Conservation (phyloP, 495 filamentous ascomycete species). For the Neurospora sp. region DNA sequence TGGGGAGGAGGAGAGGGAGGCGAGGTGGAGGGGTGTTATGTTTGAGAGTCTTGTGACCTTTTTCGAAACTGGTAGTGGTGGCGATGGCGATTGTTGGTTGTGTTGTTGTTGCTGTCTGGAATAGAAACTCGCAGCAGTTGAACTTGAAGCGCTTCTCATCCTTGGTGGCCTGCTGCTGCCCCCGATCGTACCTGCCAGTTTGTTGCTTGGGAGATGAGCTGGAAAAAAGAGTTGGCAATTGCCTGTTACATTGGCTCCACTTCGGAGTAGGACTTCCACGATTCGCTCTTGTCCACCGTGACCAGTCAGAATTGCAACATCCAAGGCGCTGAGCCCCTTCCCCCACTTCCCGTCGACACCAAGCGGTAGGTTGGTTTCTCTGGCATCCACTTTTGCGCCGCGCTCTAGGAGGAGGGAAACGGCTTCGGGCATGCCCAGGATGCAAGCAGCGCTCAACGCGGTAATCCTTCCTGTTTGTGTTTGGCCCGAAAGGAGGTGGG, state of each 20-base stretch:
- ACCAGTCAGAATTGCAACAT: conserved; percentile 10
- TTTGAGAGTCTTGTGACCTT: background rate
- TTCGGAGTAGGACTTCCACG: conserved; percentile 5
- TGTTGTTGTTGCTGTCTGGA: background rate
- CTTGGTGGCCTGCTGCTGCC: background rate
- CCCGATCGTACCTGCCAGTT: background rate
- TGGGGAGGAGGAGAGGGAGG: background rate
- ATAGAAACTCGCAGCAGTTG: background rate
- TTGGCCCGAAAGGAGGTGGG: background rate
- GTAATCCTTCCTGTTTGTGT: background rate
- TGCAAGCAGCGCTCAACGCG: conserved; percentile 3
- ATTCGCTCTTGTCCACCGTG: background rate
- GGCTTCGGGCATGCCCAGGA: conserved; percentile 1
- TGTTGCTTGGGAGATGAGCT: background rate
- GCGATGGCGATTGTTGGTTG: background rate
- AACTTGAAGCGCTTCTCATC: background rate
- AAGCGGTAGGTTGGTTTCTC: background rate
- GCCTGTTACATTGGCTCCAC: background rate
- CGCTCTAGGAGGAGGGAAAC: conserved; percentile 6
- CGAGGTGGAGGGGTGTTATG: background rate
- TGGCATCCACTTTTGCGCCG: conserved; percentile 7
- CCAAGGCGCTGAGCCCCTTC: conserved; percentile 6
- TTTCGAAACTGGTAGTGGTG: background rate
- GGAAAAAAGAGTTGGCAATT: background rate
- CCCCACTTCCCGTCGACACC: background rate